Evolutionary conservation across 495 filamentous ascomycete species (phyloP).

Genomic region (Xylaria bambusicola): DNA sequence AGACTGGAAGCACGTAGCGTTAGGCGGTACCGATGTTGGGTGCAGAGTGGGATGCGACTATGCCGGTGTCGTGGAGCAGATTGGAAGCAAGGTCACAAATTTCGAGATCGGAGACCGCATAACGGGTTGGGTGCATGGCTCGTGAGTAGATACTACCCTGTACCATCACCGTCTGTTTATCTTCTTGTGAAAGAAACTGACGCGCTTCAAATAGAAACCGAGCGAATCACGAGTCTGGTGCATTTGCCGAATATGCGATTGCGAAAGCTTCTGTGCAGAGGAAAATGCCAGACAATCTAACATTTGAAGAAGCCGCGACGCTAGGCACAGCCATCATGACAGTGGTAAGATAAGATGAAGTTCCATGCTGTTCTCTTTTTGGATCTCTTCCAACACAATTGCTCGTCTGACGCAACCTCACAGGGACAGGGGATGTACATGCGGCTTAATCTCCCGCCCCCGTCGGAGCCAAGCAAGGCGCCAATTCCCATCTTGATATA

Average conservation of each 20-base stretch:
- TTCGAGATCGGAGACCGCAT: slow-evolving; percentile 41
- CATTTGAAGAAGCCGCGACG: slow-evolving; percentile 46
- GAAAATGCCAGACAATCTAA: slow-evolving; percentile 39
- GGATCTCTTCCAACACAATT: too few relatives aligned
- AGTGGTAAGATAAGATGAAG: slow-evolving; percentile 32
- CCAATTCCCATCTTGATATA: slow-evolving; percentile 45
- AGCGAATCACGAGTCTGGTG: slow-evolving; percentile 33
- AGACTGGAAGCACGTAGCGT: slow-evolving; percentile 57
- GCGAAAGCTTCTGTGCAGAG: slow-evolving; percentile 29
- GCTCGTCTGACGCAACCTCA: too few relatives aligned
- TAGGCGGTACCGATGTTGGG: slow-evolving; percentile 9
- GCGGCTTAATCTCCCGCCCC: slow-evolving; percentile 36
- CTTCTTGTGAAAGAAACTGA: neutral
- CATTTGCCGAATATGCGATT: slow-evolving; percentile 41
- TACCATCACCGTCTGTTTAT: neutral
- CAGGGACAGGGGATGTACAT: slow-evolving; percentile 48
- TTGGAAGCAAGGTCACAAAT: slow-evolving; percentile 36
- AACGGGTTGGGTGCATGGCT: slow-evolving; percentile 38
- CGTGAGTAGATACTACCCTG: slow-evolving; percentile 21
- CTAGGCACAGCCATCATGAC: slow-evolving; percentile 49
- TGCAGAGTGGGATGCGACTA: slow-evolving; percentile 35
- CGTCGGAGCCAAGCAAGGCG: slow-evolving; percentile 29
- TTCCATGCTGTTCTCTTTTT: too few relatives aligned
- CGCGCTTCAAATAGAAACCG: slow-evolving; percentile 9
- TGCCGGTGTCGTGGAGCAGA: slow-evolving; percentile 40